phyloP scores from a whole-genome alignment of 495 filamentous ascomycete genomes.

The Lasiosphaeris hirsuta region DNA sequence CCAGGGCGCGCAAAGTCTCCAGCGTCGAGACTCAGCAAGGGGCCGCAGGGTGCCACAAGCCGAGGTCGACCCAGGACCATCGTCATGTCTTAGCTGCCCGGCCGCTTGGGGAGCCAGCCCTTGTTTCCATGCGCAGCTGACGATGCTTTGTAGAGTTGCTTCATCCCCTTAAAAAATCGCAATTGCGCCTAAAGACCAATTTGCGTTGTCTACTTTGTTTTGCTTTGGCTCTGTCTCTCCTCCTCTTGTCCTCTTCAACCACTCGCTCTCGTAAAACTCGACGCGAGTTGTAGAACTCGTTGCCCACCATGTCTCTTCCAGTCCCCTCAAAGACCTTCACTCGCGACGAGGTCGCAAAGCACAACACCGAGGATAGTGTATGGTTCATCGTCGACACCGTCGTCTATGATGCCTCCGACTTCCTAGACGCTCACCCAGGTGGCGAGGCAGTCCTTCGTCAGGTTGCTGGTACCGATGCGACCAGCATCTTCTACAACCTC shows the following conservation, averaged over 20 bases:
- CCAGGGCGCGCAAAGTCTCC: background rate
- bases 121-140: too few species aligned
- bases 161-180: too few species aligned
- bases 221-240: background rate
- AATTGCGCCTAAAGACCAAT: background rate
- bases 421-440: slow-evolving; percentile 87
- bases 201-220: background rate
- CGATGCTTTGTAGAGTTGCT: too few species aligned
- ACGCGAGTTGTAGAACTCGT: background rate
- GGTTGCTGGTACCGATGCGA: slow-evolving; percentile 81
- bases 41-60: slow-evolving; percentile 13
- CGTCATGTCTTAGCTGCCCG: too few species aligned
- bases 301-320: slow-evolving; percentile 21
- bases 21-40: too few species aligned
- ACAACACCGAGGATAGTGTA: slow-evolving; percentile 74
- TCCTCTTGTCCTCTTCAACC: background rate
- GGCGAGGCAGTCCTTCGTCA: slow-evolving; percentile 79
- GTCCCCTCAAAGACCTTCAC: slow-evolving; percentile 54
- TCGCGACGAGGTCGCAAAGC: slow-evolving; percentile 72
- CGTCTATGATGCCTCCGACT: slow-evolving; percentile 91
- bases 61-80: slow-evolving; percentile 11
- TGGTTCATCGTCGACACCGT: slow-evolving; percentile 87
- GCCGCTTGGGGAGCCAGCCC: too few species aligned
- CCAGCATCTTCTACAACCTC: slow-evolving; percentile 86
- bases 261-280: background rate